A percentile compares a stretch with the other conserved stretches of the same genome.
phyloP scores from a whole-genome alignment of 768 basidiomycete genomes.

The Imleria badia region DNA sequence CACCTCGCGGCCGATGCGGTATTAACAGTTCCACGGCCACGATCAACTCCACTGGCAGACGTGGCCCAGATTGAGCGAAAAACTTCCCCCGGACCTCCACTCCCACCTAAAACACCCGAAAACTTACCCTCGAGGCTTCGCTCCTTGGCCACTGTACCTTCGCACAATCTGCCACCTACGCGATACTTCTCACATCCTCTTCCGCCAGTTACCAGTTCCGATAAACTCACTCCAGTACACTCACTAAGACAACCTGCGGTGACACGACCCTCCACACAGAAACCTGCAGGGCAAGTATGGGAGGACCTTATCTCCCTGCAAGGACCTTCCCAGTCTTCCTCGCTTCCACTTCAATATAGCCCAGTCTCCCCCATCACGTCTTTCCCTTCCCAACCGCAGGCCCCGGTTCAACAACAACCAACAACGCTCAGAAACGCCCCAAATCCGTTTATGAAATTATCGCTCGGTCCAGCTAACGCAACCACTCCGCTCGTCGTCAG shows the following conservation, averaged over 20 bases:
- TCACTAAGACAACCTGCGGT: conserved; percentile 2
- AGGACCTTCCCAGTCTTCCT: conserved; percentile 35
- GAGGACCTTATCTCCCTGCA: conserved; percentile 55
- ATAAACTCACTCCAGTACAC: conserved; percentile 12
- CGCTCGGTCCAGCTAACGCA: conserved; percentile 5
- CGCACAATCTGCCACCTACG: conserved; percentile 16
- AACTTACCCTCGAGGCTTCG: conserved; percentile 23
- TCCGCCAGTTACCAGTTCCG: conserved; percentile 9
- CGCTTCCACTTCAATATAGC: conserved; percentile 47
- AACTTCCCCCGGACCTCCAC: conserved; percentile 26
- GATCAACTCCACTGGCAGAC: conserved; percentile 17
- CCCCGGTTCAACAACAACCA: conserved; percentile 7
- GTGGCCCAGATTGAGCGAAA: conserved; percentile 12
- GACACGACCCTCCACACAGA: conserved; percentile 14
- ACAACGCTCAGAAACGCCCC: background rate
- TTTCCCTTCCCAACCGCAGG: conserved; percentile 17
- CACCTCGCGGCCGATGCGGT: conserved; percentile 43
- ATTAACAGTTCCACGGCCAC: conserved; percentile 20
- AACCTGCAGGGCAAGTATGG: conserved; percentile 48
- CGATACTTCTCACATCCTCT: conserved; percentile 40
- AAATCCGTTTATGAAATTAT: conserved; percentile 24
- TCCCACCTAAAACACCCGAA: conserved; percentile 28
- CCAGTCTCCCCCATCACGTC: background rate
- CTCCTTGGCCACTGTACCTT: conserved; percentile 9
- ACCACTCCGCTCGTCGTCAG: background rate